Base-by-base conservation (phyloP, 371 early-diverging fungal genomes). In the Actinomortierella wolfii region DNA sequence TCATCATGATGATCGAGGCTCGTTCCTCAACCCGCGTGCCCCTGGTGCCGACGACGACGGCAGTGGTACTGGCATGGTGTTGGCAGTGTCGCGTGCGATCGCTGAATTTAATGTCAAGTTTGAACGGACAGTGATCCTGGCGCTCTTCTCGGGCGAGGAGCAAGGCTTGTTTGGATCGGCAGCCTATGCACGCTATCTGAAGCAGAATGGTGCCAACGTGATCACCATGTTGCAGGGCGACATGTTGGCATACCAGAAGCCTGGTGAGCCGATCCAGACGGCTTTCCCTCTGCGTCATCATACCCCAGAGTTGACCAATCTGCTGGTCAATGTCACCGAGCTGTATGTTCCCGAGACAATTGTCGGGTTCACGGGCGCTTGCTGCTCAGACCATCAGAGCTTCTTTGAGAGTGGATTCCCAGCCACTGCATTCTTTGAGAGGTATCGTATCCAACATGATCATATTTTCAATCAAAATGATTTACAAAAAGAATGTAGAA, bases 11-110 rank as follows among this genome's bases (percentile, higher is more conserved):
- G 55, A 57, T 24, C 74, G 77, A 9, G 75, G 75, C 29, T 68
- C 74, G 4, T 59, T 64, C 52, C 60, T 70, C 51, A 61, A 63
- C 49, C 60, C 60, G 7, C 73, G 79, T 15, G 79, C 79, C 6
- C 79, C 79, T 2, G 79, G 79, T 20, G 78, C 76, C 2, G 60
- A 78, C n/a, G 78, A 76, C 46, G 70, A 78, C 55, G 76, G 73
- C 39, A 62, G 63, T 14, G 79, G 79, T 17, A 43, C 77, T 1
- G 52, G 65, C 29, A 68, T 76, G 79, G 53, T 78, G 5, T 61
- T 78, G 11, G 62, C 66, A 39, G 54, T 61, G 1, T 63, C 70
- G 15, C 62, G 65, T 25, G 41, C 61, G 44, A 63, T 78, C 57
- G 54, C 58, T 40, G 51, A 54, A 34, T 61, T 66, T 56, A 75